Conservation (phyloP, 163 green algal species). For the Chlorella variabilis region DNA sequence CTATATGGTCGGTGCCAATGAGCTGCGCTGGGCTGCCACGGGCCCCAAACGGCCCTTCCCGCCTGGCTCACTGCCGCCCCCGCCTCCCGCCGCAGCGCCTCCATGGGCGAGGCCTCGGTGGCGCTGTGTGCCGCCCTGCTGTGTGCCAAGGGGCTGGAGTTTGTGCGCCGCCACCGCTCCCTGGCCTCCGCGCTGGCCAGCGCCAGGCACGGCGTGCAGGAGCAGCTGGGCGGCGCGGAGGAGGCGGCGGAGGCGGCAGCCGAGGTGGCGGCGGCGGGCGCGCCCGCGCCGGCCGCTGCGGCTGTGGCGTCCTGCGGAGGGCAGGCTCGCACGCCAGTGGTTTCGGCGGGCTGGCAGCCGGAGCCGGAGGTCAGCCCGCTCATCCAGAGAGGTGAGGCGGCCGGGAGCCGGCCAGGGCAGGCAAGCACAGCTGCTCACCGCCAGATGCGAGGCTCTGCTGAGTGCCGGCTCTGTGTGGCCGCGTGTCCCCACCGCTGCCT, state of each 20-base stretch:
- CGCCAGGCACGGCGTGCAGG: constrained; percentile 17
- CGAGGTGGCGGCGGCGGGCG: neutral
- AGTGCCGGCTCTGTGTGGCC: neutral
- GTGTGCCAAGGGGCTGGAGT: neutral
- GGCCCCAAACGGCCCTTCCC: no score
- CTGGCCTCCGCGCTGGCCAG: constrained; percentile 8
- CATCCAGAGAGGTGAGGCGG: constrained; percentile 23
- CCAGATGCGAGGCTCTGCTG: neutral
- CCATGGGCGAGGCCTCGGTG: neutral
- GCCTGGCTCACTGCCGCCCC: no score
- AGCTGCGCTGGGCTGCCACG: no score
- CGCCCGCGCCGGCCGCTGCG: neutral
- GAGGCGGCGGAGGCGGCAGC: neutral
- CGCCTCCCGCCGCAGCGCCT: neutral
- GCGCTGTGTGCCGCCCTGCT: constrained; percentile 14
- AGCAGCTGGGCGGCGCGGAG: constrained; percentile 10
- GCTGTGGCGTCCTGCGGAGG: neutral
- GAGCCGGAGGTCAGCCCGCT: constrained; percentile 42
- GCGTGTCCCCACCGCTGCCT: no score
- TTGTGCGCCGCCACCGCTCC: constrained; percentile 14
- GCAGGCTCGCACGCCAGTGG: constrained; percentile 1
- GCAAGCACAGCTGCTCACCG: no score
- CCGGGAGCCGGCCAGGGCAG: no score
- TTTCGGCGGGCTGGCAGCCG: neutral
- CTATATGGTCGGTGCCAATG: no score